These are phyloP conservation scores for Backusella tarrabulga DNA, from an alignment of 192 early-diverging fungal species.

Conservation along the genomic window DNA sequence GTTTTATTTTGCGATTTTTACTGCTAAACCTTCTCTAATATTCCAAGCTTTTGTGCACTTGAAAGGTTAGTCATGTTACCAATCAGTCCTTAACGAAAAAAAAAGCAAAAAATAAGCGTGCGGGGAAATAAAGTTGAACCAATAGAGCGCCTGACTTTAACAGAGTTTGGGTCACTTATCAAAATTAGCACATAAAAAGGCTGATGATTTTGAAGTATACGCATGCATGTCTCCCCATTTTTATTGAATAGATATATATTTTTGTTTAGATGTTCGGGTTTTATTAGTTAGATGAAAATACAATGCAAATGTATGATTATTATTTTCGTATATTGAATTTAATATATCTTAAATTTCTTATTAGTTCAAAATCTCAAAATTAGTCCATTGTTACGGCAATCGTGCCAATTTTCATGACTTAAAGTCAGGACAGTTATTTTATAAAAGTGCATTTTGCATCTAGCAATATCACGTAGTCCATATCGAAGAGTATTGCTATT, in stretches of 20 bases:
- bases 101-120: background rate
- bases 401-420: background rate
- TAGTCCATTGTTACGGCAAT: background rate
- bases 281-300: background rate
- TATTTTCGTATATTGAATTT: background rate
- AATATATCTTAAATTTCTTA: background rate
- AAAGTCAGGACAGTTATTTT: background rate
- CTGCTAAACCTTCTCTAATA: background rate
- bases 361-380: background rate
- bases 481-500: background rate
- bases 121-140: slow-evolving; percentile 4
- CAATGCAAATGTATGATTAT: background rate
- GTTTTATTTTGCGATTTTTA: background rate
- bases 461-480: background rate
- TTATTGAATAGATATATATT: background rate
- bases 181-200: background rate
- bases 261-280: background rate
- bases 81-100: background rate
- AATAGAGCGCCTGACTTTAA: background rate
- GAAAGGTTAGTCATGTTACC: background rate
- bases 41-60: background rate
- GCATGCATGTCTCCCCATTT: background rate
- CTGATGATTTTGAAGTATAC: background rate
- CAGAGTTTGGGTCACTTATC: background rate
- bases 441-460: background rate